Evolutionary conservation across 768 basidiomycete genomes (phyloP).

Genomic region (Fibroporia radiculosa): DNA sequence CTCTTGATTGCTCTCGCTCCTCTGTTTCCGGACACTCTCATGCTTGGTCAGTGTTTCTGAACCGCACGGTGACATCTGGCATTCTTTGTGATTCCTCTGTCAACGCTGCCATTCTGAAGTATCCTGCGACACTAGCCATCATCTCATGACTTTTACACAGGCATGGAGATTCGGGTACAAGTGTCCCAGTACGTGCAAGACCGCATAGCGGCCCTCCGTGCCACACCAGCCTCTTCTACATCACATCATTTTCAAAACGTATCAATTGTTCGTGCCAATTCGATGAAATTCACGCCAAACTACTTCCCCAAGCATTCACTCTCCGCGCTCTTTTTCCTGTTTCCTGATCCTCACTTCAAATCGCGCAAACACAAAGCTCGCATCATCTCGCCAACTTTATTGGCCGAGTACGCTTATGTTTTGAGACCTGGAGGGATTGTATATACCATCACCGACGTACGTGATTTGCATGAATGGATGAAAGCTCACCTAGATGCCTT

Average conservation of each 20-base stretch:
- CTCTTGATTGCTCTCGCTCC: conserved; percentile 85
- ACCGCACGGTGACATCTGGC: too few relatives aligned
- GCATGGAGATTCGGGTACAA: conserved; percentile 95
- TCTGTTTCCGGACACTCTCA: conserved; percentile 82
- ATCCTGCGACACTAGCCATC: neutral
- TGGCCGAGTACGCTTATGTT: conserved; percentile 95
- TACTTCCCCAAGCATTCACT: conserved; percentile 90
- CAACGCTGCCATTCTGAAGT: neutral
- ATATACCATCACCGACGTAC: conserved; percentile 97
- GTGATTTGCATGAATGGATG: conserved; percentile 96
- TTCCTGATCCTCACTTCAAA: conserved; percentile 99
- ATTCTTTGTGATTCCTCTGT: neutral
- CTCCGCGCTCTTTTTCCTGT: conserved; percentile 92
- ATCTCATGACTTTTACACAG: conserved; percentile 30
- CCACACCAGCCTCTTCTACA: conserved; percentile 29
- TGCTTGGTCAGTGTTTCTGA: conserved; percentile 64
- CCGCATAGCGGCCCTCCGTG: conserved; percentile 87
- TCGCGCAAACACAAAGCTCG: conserved; percentile 96
- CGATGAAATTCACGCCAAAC: conserved; percentile 98
- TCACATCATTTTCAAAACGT: conserved; percentile 73
- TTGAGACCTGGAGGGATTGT: conserved; percentile 90
- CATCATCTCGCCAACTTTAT: conserved; percentile 94
- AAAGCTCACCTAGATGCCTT: conserved; percentile 77
- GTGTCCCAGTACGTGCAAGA: conserved; percentile 96
- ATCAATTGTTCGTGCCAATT: conserved; percentile 90